Evolutionary conservation across 2,329 filamentous ascomycete species (phyloP).

Genomic region (Tolypocladium paradoxum): DNA sequence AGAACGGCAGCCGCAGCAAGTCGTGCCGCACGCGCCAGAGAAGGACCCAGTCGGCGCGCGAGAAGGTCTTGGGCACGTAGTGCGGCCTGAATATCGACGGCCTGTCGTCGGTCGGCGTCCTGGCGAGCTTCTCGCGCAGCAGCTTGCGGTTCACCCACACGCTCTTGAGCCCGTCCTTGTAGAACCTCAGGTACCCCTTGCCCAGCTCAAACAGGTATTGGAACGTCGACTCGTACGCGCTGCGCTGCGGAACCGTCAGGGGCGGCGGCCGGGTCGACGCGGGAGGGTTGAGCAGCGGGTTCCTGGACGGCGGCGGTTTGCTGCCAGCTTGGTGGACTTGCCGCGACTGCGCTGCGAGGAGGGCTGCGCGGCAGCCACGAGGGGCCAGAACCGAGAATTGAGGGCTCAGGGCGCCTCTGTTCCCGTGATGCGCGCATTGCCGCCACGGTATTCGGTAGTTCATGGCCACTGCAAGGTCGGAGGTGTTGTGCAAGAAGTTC

Average conservation of each 20-base stretch:
- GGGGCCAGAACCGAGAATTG: constrained; percentile 1
- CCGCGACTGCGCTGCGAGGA: constrained; percentile 9
- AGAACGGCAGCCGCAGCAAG: constrained; percentile 65
- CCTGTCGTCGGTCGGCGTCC: constrained; percentile 43
- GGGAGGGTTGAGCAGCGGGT: constrained; percentile 56
- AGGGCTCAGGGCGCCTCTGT: constrained; percentile 1
- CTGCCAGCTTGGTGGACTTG: constrained; percentile 10
- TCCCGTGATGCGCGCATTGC: constrained; percentile 12
- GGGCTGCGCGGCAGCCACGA: constrained; percentile 5
- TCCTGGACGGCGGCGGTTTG: constrained; percentile 14
- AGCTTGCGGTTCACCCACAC: constrained; percentile 57
- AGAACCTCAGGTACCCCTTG: constrained; percentile 72
- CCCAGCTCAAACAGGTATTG: constrained; percentile 51
- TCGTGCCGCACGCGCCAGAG: constrained; percentile 60
- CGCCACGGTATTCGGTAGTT: constrained; percentile 21
- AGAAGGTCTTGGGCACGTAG: constrained; percentile 26
- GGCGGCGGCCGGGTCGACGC: constrained; percentile 60
- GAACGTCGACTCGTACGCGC: constrained; percentile 19
- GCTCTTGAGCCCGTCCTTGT: constrained; percentile 72
- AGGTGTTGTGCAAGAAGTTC: background rate
- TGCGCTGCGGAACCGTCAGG: constrained; percentile 50
- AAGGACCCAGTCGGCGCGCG: constrained; percentile 62
- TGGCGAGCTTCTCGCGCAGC: constrained; percentile 30
- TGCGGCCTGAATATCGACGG: constrained; percentile 26
- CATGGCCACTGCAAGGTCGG: constrained; percentile 12